These are phyloP conservation scores for Decorospora gaudefroyi DNA, from an alignment of 2,329 filamentous ascomycete species.

Conservation along the genomic window DNA sequence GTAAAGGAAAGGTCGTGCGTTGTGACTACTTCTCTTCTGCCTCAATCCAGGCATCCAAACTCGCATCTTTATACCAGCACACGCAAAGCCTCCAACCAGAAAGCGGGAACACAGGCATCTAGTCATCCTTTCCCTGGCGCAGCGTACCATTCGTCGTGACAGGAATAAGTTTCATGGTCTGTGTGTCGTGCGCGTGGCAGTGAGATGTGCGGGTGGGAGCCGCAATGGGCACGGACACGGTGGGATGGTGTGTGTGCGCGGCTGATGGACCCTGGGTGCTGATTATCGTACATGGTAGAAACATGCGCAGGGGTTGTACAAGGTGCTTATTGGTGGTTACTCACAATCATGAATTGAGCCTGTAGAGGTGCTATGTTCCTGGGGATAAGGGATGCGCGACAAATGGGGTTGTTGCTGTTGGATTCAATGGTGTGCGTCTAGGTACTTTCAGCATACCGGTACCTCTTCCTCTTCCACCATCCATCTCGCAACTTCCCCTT, in stretches of 20 bases:
- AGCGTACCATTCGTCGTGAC: slow-evolving; percentile 18
- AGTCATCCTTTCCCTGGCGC: slow-evolving; percentile 29
- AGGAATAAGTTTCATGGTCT: slow-evolving; percentile 37
- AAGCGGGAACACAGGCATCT: slow-evolving; percentile 29
- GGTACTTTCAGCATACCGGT: too few species aligned
- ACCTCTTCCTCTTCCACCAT: slow-evolving; percentile 11
- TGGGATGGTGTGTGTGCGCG: slow-evolving; percentile 6
- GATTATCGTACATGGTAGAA: slow-evolving; percentile 12
- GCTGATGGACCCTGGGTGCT: slow-evolving; percentile 13
- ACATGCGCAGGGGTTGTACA: slow-evolving; percentile 5
- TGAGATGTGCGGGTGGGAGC: slow-evolving; percentile 24
- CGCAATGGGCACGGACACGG: slow-evolving; percentile 21
- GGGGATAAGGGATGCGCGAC: too few species aligned
- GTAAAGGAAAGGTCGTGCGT: slow-evolving; percentile 14
- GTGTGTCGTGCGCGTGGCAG: slow-evolving; percentile 29
- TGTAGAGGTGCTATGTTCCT: too few species aligned
- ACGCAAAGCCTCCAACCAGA: slow-evolving; percentile 22
- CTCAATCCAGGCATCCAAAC: slow-evolving; percentile 32
- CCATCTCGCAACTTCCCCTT: slow-evolving; percentile 8
- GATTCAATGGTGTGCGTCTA: not conserved
- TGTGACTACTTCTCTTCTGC: slow-evolving; percentile 21
- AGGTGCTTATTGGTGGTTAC: slow-evolving; percentile 7
- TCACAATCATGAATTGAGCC: too few species aligned
- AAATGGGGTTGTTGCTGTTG: too few species aligned
- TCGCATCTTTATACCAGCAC: slow-evolving; percentile 41